These are phyloP conservation scores for Botrytis squamosa DNA, from an alignment of 2,329 filamentous ascomycete genomes.

Conservation along the genomic window DNA sequence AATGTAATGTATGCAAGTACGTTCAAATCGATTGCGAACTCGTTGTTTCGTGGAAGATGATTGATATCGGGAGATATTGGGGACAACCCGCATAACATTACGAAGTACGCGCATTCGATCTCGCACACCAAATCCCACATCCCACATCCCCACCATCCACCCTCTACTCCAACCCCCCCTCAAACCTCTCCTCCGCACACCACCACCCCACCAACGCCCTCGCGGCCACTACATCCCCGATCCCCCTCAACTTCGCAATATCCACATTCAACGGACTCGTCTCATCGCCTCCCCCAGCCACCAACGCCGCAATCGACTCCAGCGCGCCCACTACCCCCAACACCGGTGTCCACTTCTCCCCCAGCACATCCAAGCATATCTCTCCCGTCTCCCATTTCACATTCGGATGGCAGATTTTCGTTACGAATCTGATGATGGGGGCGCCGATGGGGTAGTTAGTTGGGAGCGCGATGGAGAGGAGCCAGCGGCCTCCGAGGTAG, in stretches of 20 bases:
- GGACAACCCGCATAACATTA: too few relatives aligned
- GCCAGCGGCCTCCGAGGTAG: constrained; percentile 68
- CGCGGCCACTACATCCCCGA: constrained; percentile 66
- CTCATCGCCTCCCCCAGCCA: constrained; percentile 67
- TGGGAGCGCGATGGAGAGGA: constrained; percentile 74
- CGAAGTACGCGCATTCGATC: background rate
- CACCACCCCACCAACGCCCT: constrained; percentile 71
- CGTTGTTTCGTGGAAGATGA: background rate
- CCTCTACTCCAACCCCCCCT: constrained; percentile 16
- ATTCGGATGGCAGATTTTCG: constrained; percentile 83
- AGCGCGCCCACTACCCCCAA: constrained; percentile 77
- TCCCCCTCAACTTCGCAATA: constrained; percentile 65
- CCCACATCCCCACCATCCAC: background rate
- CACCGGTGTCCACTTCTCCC: constrained; percentile 77
- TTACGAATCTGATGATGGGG: constrained; percentile 78
- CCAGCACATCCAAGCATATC: constrained; percentile 88
- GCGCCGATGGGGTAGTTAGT: constrained; percentile 74
- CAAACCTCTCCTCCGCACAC: constrained; percentile 47
- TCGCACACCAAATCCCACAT: background rate
- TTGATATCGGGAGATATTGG: background rate
- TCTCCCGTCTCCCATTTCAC: constrained; percentile 73
- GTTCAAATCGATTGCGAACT: background rate
- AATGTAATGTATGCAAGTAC: background rate
- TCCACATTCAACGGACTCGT: constrained; percentile 73
- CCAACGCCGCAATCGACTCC: constrained; percentile 69